Conservation (phyloP, 306 rosid genomes). For the Prunus campanulata region DNA sequence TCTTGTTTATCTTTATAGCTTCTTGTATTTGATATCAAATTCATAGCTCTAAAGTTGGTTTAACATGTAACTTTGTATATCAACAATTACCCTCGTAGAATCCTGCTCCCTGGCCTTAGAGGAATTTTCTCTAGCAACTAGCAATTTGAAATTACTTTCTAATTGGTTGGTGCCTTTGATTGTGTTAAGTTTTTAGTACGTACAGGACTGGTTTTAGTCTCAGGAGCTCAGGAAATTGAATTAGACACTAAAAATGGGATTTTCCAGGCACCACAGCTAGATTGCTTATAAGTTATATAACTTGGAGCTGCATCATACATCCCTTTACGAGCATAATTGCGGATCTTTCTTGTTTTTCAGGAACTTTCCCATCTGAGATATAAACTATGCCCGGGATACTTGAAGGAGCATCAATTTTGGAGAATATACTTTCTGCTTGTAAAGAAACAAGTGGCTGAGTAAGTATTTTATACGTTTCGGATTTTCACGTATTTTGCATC, state of each 20-base stretch:
- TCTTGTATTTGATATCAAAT: background rate
- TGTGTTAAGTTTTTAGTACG: background rate
- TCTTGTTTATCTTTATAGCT: background rate
- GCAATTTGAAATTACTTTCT: background rate
- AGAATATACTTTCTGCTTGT: constrained; percentile 75
- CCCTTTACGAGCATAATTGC: background rate
- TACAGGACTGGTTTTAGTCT: background rate
- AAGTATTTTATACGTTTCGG: constrained; percentile 33
- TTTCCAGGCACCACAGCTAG: background rate
- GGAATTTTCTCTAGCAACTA: background rate
- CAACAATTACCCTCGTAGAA: background rate
- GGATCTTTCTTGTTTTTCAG: constrained; percentile 37
- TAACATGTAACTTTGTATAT: background rate
- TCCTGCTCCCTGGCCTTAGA: background rate
- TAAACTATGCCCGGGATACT: constrained; percentile 74
- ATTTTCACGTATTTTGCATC: constrained; percentile 6
- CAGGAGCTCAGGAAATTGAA: background rate
- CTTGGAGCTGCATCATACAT: background rate
- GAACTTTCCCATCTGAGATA: constrained; percentile 79
- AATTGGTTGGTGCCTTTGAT: background rate
- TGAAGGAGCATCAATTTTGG: constrained; percentile 92
- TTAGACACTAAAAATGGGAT: background rate
- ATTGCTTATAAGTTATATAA: background rate
- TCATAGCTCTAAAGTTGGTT: background rate
- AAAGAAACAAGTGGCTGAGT: constrained; percentile 65